Evolutionary conservation across 2,329 filamentous ascomycete species (phyloP).

Genomic region (Dactylonectria macrodidyma): DNA sequence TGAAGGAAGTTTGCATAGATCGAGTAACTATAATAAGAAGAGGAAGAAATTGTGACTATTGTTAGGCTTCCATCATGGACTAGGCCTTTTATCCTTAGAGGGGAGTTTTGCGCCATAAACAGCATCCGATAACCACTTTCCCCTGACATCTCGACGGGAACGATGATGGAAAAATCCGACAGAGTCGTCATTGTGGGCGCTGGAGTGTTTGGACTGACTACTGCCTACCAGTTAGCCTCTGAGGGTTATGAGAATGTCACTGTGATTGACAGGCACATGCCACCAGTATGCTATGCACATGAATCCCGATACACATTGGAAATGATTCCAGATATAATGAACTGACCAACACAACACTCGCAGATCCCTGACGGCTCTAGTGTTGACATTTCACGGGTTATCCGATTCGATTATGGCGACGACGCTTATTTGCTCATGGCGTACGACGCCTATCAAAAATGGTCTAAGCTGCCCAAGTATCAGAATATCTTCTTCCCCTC

Average conservation of each 20-base stretch:
- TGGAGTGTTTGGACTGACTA: constrained; percentile 50
- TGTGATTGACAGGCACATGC: constrained; percentile 51
- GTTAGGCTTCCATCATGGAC: too few relatives aligned
- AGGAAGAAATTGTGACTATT: too few relatives aligned
- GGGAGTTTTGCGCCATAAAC: neutral
- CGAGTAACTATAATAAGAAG: too few relatives aligned
- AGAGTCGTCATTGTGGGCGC: constrained; percentile 49
- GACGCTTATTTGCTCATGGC: constrained; percentile 72
- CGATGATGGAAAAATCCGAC: neutral
- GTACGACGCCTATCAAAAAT: constrained; percentile 35
- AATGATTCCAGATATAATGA: too few relatives aligned
- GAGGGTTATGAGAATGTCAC: constrained; percentile 53
- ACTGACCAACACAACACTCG: neutral
- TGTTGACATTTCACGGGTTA: constrained; percentile 54
- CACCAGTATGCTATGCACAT: constrained; percentile 42
- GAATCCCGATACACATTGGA: too few relatives aligned
- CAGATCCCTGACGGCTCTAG: constrained; percentile 52
- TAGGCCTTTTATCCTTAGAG: neutral
- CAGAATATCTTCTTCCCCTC: neutral
- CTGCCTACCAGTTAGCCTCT: constrained; percentile 45
- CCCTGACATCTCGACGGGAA: neutral
- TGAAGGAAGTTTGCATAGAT: too few relatives aligned
- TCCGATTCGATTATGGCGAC: constrained; percentile 72
- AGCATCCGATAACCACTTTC: neutral
- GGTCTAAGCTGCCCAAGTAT: constrained; percentile 21